phyloP scores from a whole-genome alignment of 2,329 filamentous ascomycete genomes.

The Cordyceps pruinosa region DNA sequence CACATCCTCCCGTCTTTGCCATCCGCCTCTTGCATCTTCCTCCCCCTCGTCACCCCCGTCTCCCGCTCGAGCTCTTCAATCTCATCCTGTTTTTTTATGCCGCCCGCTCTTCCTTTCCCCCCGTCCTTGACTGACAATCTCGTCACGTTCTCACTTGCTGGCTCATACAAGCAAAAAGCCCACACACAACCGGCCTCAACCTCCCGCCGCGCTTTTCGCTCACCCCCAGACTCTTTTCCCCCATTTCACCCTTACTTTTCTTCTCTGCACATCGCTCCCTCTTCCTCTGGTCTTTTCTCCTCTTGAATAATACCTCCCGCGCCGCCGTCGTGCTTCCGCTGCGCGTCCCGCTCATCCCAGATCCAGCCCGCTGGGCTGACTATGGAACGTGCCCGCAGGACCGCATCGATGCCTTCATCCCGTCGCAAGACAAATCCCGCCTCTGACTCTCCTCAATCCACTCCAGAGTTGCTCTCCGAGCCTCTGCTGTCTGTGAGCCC shows the following conservation, averaged over 20 bases:
- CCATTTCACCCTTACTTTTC: not conserved
- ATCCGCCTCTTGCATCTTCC: slow-evolving; percentile 17
- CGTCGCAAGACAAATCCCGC: slow-evolving; percentile 27
- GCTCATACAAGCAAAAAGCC: slow-evolving; percentile 13
- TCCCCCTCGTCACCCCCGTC: slow-evolving; percentile 11
- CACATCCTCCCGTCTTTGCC: slow-evolving; percentile 17
- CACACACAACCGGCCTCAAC: slow-evolving; percentile 6
- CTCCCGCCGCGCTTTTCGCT: not conserved
- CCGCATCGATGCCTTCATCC: slow-evolving; percentile 17
- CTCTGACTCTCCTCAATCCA: slow-evolving; percentile 29
- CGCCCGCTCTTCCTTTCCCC: slow-evolving; percentile 3
- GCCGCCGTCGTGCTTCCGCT: not conserved
- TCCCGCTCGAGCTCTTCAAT: slow-evolving; percentile 10
- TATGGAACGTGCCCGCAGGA: slow-evolving; percentile 32
- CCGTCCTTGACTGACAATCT: not conserved
- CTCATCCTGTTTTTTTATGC: slow-evolving; percentile 13
- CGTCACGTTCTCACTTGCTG: slow-evolving; percentile 13
- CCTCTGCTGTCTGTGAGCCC: slow-evolving; percentile 27
- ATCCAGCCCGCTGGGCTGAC: slow-evolving; percentile 11
- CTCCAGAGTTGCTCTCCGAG: slow-evolving; percentile 26
- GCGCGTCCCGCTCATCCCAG: slow-evolving; percentile 6
- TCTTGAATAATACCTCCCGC: slow-evolving; percentile 5
- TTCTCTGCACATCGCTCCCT: not conserved
- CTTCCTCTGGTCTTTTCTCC: not conserved
- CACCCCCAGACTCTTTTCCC: not conserved